Evolutionary conservation across 257 asterid genomes (phyloP).

Genomic region (Ocimum tenuiflorum): DNA sequence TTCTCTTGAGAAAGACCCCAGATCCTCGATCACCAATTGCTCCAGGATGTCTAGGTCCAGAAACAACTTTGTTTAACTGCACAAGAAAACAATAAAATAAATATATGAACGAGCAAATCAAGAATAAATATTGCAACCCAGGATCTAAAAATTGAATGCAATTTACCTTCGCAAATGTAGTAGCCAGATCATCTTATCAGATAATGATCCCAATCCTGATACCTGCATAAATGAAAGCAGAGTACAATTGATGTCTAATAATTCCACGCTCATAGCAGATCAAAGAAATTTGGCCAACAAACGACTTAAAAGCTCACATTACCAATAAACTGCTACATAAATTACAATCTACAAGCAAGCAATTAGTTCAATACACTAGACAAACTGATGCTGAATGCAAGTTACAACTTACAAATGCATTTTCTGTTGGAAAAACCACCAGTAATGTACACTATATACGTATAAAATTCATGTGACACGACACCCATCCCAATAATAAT

Average conservation of each 20-base stretch:
- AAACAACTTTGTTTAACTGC: constrained; percentile 79
- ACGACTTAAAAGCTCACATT: neutral
- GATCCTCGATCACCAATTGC: constrained; percentile 97
- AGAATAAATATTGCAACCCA: neutral
- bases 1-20: constrained; percentile 95
- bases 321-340: neutral
- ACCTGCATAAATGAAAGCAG: constrained; percentile 35
- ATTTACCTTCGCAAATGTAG: constrained; percentile 87
- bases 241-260: constrained; percentile 3
- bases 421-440: neutral
- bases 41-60: constrained; percentile 92
- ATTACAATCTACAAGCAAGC: neutral
- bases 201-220: constrained; percentile 69
- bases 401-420: neutral
- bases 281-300: neutral
- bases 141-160: neutral
- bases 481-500: no score
- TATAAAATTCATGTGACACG: no score
- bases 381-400: neutral
- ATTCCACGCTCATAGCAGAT: neutral
- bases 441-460: no score
- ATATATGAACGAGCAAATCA: neutral
- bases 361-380: neutral
- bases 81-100: constrained; percentile 13
- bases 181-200: constrained; percentile 84